These are phyloP conservation scores for Botryobasidium botryosum DNA, from an alignment of 768 basidiomycete species.

Conservation along the genomic window DNA sequence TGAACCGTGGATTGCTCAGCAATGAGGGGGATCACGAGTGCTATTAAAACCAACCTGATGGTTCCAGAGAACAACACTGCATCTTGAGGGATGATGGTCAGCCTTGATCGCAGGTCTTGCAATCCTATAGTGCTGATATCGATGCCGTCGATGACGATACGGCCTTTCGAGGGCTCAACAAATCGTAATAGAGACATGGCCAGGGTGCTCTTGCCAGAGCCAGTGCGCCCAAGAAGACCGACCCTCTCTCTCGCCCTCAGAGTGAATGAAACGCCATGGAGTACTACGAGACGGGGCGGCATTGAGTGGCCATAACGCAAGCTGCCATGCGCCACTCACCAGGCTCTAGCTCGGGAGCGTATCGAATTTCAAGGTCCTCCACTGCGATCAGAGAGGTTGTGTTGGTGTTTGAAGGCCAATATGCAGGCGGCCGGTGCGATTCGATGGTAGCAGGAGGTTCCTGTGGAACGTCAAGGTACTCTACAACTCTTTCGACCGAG, in stretches of 20 bases:
- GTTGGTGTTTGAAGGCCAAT: constrained; percentile 71
- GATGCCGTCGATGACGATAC: constrained; percentile 72
- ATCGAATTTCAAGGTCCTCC: constrained; percentile 50
- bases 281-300: constrained; percentile 23
- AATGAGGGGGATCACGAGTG: not conserved
- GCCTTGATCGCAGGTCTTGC: constrained; percentile 55
- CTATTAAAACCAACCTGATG: constrained; percentile 33
- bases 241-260: constrained; percentile 57
- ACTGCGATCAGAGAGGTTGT: constrained; percentile 43
- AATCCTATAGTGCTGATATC: constrained; percentile 76
- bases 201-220: constrained; percentile 39
- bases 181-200: constrained; percentile 79
- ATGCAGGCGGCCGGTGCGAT: constrained; percentile 62
- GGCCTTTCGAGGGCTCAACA: constrained; percentile 59
- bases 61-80: constrained; percentile 53
- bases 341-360: constrained; percentile 23
- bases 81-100: constrained; percentile 28
- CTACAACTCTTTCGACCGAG: constrained; percentile 79
- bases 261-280: constrained; percentile 58
- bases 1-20: too few species aligned
- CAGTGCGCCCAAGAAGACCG: constrained; percentile 67
- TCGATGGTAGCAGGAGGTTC: constrained; percentile 69
- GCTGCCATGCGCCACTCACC: constrained; percentile 1
- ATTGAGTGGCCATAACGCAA: too few species aligned
- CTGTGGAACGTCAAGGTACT: constrained; percentile 80